Base-by-base conservation (phyloP, 345 rosid genomes). In the Gossypium turneri region DNA sequence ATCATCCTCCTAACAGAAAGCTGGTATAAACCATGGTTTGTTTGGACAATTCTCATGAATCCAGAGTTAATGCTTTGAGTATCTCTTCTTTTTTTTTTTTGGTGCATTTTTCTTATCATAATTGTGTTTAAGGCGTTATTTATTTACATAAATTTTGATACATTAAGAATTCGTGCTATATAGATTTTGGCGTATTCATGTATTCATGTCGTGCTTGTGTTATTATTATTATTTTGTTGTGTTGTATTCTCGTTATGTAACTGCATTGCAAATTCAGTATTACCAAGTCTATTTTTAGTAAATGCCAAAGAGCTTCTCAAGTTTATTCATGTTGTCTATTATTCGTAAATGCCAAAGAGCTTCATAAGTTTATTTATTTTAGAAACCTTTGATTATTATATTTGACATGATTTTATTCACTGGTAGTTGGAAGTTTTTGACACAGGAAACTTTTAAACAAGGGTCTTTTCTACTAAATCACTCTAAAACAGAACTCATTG, bases 1-100 rank as follows among this genome's bases (percentile, higher is more conserved):
- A 83, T 70, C 88, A 85, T 70, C 88, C 99, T 80, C 92, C 88
- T 83, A 93, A 93, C 81, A 81, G 99, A 48, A 93, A 89, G 84
- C 89, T 96, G 98, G 99, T 96, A 88, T 53, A 9, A 71, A 65
- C 72, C 69, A 73, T 70, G 70, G 60, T 63, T 55, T 79, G 53
- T 73, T 58, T 76, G 50, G 68, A 65, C 45, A 71, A 43, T 78
- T 62, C 16, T 78, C 73, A 50, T 56, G 57, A 75, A 47, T 74
- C 62, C 20, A n/a, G 73, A 62, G 57, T 58, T 56, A 65, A 47
- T 65, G 22, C 60, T 64, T 34, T 17, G 2, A 9, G 25, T 45
- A 45, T 45, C 50, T 11, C 10, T 45, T 29, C 4, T 27, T 27
- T 0, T 29, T 24, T 10, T 58, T 11, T 24, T 15, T 59, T 25